These are phyloP conservation scores for Colletotrichum caudatum DNA, from an alignment of 2,329 filamentous ascomycete species.

Conservation along the genomic window DNA sequence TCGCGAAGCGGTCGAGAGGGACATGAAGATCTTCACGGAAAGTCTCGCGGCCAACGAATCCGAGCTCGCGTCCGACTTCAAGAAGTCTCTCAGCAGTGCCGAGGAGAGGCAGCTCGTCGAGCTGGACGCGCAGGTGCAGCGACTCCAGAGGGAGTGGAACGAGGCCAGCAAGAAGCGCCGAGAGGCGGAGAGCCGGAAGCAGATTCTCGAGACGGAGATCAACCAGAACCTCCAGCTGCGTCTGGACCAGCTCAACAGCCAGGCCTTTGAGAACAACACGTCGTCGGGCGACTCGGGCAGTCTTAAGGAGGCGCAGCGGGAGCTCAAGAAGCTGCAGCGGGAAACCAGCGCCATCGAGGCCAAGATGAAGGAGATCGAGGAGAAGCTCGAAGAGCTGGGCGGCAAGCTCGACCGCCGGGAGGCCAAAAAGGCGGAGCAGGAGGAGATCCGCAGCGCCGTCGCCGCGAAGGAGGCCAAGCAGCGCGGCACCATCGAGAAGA, in stretches of 20 bases:
- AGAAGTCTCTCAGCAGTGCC: conserved; percentile 84
- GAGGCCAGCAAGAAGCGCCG: conserved; percentile 79
- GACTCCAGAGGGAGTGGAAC: conserved; percentile 81
- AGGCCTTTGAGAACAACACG: conserved; percentile 75
- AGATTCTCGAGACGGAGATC: conserved; percentile 85
- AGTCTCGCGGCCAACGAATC: conserved; percentile 81
- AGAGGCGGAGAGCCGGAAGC: conserved; percentile 84
- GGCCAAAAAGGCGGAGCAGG: conserved; percentile 69
- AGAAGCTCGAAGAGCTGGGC: conserved; percentile 69
- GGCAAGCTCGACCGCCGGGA: conserved; percentile 68
- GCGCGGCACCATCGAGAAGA: conserved; percentile 92
- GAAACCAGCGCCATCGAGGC: conserved; percentile 74
- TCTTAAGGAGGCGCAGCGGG: conserved; percentile 82
- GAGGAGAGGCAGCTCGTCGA: conserved; percentile 86
- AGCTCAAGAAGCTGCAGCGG: conserved; percentile 82
- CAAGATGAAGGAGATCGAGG: conserved; percentile 80
- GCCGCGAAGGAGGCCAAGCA: conserved; percentile 83
- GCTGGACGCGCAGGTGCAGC: conserved; percentile 76
- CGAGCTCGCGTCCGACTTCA: conserved; percentile 88
- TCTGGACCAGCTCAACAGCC: conserved; percentile 85
- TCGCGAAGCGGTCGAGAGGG: conserved; percentile 77
- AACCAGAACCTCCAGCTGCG: conserved; percentile 89
- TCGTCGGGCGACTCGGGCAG: conserved; percentile 63
- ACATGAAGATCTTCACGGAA: conserved; percentile 80
- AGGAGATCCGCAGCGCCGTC: conserved; percentile 80